A percentile compares a stretch with the other conserved stretches of the same genome.
Evolutionary conservation across 2,329 filamentous ascomycete genomes (phyloP).

Genomic region (Mariannaea elegans): DNA sequence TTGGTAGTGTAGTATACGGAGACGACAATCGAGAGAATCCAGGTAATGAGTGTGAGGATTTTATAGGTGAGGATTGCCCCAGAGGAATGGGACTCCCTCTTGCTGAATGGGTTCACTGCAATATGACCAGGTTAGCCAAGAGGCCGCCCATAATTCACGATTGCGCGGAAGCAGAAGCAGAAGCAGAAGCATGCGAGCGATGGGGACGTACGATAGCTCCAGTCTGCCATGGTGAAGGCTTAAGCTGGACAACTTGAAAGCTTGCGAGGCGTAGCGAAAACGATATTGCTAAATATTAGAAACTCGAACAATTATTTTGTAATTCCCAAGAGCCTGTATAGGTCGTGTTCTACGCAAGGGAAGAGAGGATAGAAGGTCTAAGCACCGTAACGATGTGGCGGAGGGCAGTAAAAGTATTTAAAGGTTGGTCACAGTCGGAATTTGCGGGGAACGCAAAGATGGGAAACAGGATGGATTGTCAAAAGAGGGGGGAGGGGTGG

Average conservation of each 20-base stretch:
- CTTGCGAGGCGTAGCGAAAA: neutral
- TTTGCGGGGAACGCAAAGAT: conserved; percentile 36
- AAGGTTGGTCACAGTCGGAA: conserved; percentile 22
- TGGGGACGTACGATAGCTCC: conserved; percentile 40
- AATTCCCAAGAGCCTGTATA: neutral
- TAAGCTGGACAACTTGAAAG: neutral
- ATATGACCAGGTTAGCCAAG: conserved; percentile 19
- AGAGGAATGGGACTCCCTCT: conserved; percentile 70
- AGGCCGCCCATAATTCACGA: neutral
- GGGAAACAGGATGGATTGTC: neutral
- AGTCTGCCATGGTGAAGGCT: conserved; percentile 41
- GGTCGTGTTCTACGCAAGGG: conserved; percentile 14
- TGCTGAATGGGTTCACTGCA: conserved; percentile 79
- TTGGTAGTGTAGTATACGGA: conserved; percentile 79
- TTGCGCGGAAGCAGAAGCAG: neutral
- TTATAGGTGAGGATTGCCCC: conserved; percentile 77
- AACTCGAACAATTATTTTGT: neutral
- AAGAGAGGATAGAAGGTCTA: conserved; percentile 15
- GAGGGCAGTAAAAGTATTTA: conserved; percentile 37
- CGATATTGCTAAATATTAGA: conserved; percentile 5
- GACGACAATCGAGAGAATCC: conserved; percentile 76
- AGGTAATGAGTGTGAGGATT: conserved; percentile 76
- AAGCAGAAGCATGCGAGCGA: neutral
- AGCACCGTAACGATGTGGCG: neutral
- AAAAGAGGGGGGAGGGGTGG: conserved; percentile 15